Base-by-base conservation (phyloP, 2,329 filamentous ascomycete genomes). In the Pezicula carpinea region DNA sequence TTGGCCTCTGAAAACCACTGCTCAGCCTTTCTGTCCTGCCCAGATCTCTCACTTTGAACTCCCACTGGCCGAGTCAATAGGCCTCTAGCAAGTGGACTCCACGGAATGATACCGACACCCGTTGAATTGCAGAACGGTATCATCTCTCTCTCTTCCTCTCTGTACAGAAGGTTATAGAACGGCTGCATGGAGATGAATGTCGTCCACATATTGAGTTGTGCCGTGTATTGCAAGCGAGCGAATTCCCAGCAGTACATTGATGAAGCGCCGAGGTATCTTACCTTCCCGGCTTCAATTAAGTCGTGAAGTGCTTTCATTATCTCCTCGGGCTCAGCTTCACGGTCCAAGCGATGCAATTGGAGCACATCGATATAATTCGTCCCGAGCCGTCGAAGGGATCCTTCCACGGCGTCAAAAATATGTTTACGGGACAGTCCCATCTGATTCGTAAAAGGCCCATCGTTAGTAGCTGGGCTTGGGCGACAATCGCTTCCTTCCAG, bases 391-490 rank as follows among this genome's bases (percentile, higher is more conserved):
- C 69, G 64, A 3, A 82, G 66, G 43, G 76, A 82, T 34, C 71
- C 74, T 11, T 86, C 74, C 5, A 87, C 83, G 0, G 80, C 77
- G 53, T 83, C 76, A 57, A 87, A 80, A 53, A 87, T 82, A 49
- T 82, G 76, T 57, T 79, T 78, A 36, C 84, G 70, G 17, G 76
- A 80, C 15, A 87, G 66, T 0, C 83, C 82, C 43, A 26, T 6
- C 29, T 5, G 18, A 5, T 34, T 19, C 18, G 40, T 29, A 21
- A 19, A 11, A 26, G 23, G 39, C 19, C 19, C n/a, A 33, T 15
- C 36, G 18, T 21, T 22, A 6, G 14, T 11, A 4, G 3, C 41
- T 39, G 63, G 38, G n/a, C 14, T 40, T 40, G 38, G 38, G 11
- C 38, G 38, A 6, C 66, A 13, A 19, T 33, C 14, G 26, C 8